Conservation (phyloP, 2,329 filamentous ascomycete species). For the Colletotrichum magnum region DNA sequence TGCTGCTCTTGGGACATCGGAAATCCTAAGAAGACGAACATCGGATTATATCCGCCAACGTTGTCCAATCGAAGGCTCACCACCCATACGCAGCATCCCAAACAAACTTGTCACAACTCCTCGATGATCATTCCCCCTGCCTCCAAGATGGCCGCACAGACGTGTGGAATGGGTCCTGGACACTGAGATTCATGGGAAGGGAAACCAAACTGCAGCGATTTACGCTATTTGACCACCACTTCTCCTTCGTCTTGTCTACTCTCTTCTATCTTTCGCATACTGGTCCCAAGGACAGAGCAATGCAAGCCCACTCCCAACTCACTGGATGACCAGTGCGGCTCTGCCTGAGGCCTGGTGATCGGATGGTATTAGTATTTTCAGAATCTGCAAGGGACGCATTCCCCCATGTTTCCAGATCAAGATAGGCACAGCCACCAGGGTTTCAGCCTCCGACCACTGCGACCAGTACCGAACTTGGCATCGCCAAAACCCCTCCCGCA, state of each 20-base stretch:
- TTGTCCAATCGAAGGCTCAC: constrained; percentile 21
- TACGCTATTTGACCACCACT: no score
- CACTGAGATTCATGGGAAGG: constrained; percentile 17
- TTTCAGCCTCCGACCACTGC: constrained; percentile 34
- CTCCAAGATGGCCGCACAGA: constrained; percentile 22
- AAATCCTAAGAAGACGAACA: constrained; percentile 3
- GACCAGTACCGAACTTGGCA: constrained; percentile 38
- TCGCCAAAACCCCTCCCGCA: constrained; percentile 10
- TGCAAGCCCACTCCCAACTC: not conserved
- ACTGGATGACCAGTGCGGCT: constrained; percentile 16
- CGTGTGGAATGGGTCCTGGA: constrained; percentile 4
- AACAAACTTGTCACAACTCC: constrained; percentile 39
- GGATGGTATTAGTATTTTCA: constrained; percentile 15
- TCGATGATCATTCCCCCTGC: constrained; percentile 31
- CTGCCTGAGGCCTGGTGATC: constrained; percentile 12
- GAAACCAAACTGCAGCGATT: not conserved
- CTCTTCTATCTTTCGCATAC: no score
- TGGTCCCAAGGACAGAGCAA: no score
- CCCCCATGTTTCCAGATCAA: constrained; percentile 20
- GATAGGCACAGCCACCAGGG: constrained; percentile 32
- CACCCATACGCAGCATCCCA: constrained; percentile 26
- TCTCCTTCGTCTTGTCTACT: no score
- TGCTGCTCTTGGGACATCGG: constrained; percentile 13
- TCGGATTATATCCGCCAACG: constrained; percentile 1
- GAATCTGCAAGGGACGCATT: constrained; percentile 35